Evolutionary conservation across 345 rosid genomes (phyloP).

Genomic region (Corymbia maculata): DNA sequence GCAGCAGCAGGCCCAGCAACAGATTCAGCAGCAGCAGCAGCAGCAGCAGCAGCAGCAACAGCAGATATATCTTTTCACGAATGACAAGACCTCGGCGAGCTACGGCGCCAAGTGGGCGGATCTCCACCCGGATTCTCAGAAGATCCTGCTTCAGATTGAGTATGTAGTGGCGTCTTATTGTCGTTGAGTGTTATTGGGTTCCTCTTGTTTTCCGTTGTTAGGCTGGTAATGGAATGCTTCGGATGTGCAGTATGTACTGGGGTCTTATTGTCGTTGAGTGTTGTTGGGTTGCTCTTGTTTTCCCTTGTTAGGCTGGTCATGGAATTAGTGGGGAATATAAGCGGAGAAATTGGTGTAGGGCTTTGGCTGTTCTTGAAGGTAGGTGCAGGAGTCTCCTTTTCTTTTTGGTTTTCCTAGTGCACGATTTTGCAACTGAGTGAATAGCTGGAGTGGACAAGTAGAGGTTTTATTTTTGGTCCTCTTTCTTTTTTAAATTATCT

Average conservation of each 20-base stretch:
- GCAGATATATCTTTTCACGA: constrained; percentile 67
- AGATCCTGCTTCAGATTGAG: constrained; percentile 78
- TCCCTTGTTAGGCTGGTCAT: neutral
- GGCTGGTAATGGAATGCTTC: neutral
- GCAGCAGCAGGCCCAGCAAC: constrained; percentile 22
- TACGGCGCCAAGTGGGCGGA: constrained; percentile 92
- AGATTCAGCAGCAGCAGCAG: constrained; percentile 23
- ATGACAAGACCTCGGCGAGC: constrained; percentile 81
- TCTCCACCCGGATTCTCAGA: constrained; percentile 94
- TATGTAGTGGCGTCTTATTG: constrained; percentile 1
- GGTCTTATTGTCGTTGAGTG: too few relatives aligned
- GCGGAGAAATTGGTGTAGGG: neutral
- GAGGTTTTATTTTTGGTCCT: neutral
- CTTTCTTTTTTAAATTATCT: neutral
- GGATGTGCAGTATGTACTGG: too few relatives aligned
- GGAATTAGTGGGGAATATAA: neutral
- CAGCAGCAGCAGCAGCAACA: constrained; percentile 43
- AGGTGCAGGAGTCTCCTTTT: neutral
- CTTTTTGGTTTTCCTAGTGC: neutral
- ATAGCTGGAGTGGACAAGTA: neutral
- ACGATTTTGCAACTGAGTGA: neutral
- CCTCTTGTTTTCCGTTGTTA: neutral
- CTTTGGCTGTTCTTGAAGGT: neutral
- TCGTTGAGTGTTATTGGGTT: neutral
- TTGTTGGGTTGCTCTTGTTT: neutral